Evolutionary conservation across 805 yeast genomes (phyloP).

Genomic region (Candida morakotiae): DNA sequence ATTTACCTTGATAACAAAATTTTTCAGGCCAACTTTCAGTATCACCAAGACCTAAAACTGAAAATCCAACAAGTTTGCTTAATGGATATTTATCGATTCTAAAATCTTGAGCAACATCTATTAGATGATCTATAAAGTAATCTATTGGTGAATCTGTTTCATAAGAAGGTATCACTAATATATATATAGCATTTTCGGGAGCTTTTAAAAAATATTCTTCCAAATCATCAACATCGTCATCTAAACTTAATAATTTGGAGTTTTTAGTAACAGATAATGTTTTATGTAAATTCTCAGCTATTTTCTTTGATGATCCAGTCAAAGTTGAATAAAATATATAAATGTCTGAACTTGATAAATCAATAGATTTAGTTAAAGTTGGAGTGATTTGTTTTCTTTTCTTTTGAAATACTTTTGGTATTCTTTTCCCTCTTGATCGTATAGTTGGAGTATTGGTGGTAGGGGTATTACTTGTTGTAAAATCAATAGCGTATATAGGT

Average conservation of each 20-base stretch:
- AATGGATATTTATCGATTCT: constrained; percentile 82
- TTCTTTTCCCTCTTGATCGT: constrained; percentile 20
- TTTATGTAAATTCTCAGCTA: constrained; percentile 51
- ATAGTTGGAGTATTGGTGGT: constrained; percentile 19
- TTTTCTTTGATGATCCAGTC: constrained; percentile 76
- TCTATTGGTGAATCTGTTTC: constrained; percentile 92
- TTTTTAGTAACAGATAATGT: constrained; percentile 27
- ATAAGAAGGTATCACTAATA: constrained; percentile 81
- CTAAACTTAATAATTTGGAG: constrained; percentile 56
- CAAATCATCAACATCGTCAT: constrained; percentile 76
- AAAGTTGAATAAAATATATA: constrained; percentile 77
- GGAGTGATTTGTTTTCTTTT: constrained; percentile 18
- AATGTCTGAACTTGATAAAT: constrained; percentile 50
- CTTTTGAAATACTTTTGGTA: constrained; percentile 40
- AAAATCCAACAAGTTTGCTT: constrained; percentile 64
- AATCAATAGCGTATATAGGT: constrained; percentile 39
- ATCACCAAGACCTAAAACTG: constrained; percentile 88
- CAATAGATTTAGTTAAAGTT: constrained; percentile 36
- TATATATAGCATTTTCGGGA: constrained; percentile 52
- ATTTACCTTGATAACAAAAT: constrained; percentile 81
- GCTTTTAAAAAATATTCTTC: constrained; percentile 75
- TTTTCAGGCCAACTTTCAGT: constrained; percentile 72
- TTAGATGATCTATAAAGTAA: constrained; percentile 73
- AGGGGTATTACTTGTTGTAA: constrained; percentile 31
- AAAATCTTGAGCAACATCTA: constrained; percentile 81